Conservation (phyloP, 2,329 filamentous ascomycete genomes). For the Hypoxylon sp. region DNA sequence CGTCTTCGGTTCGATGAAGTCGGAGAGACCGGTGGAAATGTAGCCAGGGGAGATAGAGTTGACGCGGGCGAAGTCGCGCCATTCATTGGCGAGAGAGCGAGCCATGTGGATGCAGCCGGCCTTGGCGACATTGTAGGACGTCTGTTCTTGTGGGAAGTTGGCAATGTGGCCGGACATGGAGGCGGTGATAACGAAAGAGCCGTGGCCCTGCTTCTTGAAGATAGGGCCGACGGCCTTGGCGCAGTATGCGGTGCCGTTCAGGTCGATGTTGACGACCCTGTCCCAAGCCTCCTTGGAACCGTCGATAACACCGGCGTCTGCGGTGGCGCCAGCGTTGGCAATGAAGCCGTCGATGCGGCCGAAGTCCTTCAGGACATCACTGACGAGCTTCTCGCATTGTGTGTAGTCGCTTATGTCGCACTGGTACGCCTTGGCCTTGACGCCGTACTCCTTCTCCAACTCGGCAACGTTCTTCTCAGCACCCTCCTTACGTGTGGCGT, state of each 20-base stretch:
- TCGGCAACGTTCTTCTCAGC: conserved; percentile 76
- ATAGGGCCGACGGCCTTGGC: conserved; percentile 71
- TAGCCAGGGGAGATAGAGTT: conserved; percentile 76
- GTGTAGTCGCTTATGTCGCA: conserved; percentile 69
- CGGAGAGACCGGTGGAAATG: conserved; percentile 61
- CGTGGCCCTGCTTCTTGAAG: conserved; percentile 73
- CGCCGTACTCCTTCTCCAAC: conserved; percentile 75
- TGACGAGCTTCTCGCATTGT: conserved; percentile 67
- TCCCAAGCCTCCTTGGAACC: conserved; percentile 70
- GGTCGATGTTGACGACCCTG: conserved; percentile 71
- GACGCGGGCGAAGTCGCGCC: conserved; percentile 73
- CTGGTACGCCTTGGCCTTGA: conserved; percentile 75
- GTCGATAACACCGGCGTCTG: conserved; percentile 70
- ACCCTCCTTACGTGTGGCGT: conserved; percentile 77
- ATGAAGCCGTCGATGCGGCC: conserved; percentile 81
- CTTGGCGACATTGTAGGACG: conserved; percentile 73
- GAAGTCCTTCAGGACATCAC: conserved; percentile 80
- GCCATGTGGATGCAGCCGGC: conserved; percentile 63
- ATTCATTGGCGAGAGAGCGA: conserved; percentile 68
- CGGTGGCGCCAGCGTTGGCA: conserved; percentile 77
- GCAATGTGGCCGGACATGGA: conserved; percentile 77
- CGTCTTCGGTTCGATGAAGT: conserved; percentile 60
- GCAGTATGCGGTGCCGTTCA: conserved; percentile 77
- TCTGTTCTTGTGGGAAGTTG: conserved; percentile 75
- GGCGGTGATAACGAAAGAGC: conserved; percentile 75